These are phyloP conservation scores for Russula griseocarnosa DNA, from an alignment of 768 basidiomycete genomes.

Conservation along the genomic window DNA sequence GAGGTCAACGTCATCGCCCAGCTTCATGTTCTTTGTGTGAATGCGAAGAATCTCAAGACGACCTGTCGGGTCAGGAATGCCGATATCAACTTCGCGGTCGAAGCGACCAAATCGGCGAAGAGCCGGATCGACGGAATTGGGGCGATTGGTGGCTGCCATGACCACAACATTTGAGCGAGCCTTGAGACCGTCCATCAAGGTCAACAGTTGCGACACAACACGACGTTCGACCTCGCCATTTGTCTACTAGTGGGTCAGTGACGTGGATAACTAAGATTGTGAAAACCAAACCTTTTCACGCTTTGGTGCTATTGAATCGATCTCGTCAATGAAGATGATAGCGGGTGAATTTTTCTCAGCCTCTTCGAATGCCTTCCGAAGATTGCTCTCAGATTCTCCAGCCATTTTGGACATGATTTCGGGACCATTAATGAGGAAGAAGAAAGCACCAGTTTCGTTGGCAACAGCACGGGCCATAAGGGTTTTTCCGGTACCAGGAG, in stretches of 20 bases:
- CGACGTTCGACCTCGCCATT: conserved; percentile 99
- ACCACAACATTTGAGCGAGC: conserved; percentile 99
- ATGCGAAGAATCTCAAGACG: conserved; percentile 98
- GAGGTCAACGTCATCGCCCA: conserved; percentile 92
- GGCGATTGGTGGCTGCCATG: conserved; percentile 98
- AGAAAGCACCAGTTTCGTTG: conserved; percentile 99
- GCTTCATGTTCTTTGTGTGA: conserved; percentile 99
- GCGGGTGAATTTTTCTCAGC: conserved; percentile 99
- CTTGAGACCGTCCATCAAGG: conserved; percentile 98
- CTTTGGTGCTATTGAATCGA: conserved; percentile 98
- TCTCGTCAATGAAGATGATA: conserved; percentile 99
- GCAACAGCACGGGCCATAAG: conserved; percentile 99
- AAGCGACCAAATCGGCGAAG: conserved; percentile 98
- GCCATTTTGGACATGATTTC: conserved; percentile 99
- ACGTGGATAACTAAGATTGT: conserved; percentile 1
- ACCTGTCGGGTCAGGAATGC: conserved; percentile 98
- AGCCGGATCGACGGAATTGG: conserved; percentile 98
- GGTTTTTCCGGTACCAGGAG: conserved; percentile 99
- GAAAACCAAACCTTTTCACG: conserved; percentile 81
- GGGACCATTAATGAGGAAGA: conserved; percentile 99
- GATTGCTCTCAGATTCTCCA: conserved; percentile 95
- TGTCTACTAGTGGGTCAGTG: conserved; percentile 50
- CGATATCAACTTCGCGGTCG: conserved; percentile 98
- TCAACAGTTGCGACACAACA: conserved; percentile 96
- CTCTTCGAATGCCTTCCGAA: conserved; percentile 98